Conservation (phyloP, 192 early-diverging fungal species). For the Gryganskiella cystojenkinii region DNA sequence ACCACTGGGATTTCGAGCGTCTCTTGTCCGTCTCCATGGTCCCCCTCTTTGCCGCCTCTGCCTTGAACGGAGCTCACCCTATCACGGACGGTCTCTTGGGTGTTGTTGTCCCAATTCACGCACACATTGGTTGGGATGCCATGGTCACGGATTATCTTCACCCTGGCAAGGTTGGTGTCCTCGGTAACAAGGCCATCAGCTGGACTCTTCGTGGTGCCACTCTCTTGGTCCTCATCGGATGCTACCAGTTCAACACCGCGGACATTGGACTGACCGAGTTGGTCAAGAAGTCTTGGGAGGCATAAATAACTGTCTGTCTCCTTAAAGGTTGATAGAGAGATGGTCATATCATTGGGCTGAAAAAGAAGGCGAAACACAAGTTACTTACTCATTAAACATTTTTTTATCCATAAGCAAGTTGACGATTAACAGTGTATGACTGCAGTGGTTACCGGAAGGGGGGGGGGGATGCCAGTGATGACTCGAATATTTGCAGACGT, state of each 20-base stretch:
- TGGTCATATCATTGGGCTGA: too few relatives aligned
- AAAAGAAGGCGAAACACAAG: too few relatives aligned
- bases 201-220: constrained; percentile 79
- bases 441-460: too few relatives aligned
- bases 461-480: too few relatives aligned
- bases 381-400: too few relatives aligned
- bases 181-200: constrained; percentile 67
- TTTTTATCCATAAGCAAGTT: too few relatives aligned
- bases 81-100: constrained; percentile 91
- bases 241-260: constrained; percentile 95
- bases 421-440: too few relatives aligned
- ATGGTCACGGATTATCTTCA: constrained; percentile 86
- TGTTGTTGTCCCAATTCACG: constrained; percentile 90
- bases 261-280: constrained; percentile 95
- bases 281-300: constrained; percentile 86
- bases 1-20: constrained; percentile 98
- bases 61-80: constrained; percentile 84
- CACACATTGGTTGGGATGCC: constrained; percentile 86
- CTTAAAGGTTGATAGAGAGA: too few relatives aligned
- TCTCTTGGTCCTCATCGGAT: constrained; percentile 80
- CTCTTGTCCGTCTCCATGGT: constrained; percentile 78
- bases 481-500: too few relatives aligned
- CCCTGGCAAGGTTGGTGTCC: constrained; percentile 70
- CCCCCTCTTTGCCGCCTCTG: constrained; percentile 82
- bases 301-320: constrained; percentile 55